A percentile compares a stretch with the other conserved stretches of the same genome.
Conservation (phyloP, 176 grass and related monocot species). For the Bothriochloa decipiens region DNA sequence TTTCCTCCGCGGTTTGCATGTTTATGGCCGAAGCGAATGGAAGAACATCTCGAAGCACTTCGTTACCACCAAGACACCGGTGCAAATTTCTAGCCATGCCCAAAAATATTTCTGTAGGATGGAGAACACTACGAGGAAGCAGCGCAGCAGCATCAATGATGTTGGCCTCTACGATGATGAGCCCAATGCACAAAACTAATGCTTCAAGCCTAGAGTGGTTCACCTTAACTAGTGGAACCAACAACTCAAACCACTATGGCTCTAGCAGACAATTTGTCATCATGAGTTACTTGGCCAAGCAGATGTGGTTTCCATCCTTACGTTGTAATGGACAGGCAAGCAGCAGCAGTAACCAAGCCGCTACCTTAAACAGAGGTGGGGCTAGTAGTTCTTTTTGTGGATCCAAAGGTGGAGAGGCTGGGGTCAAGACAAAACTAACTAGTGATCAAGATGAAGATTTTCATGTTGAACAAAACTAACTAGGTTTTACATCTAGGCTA, state of each 20-base stretch:
- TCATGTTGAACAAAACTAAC: neutral
- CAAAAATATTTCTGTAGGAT: slow-evolving; percentile 22
- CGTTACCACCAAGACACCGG: slow-evolving; percentile 1
- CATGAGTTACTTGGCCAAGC: neutral
- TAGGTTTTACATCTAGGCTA: neutral
- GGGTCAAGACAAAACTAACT: neutral
- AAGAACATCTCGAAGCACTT: slow-evolving; percentile 36
- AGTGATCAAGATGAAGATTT: neutral
- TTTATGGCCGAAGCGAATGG: slow-evolving; percentile 8
- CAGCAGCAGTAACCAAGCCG: neutral
- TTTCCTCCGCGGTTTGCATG: neutral
- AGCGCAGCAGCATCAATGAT: slow-evolving; percentile 15
- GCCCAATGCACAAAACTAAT: neutral
- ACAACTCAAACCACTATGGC: neutral
- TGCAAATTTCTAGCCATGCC: slow-evolving; percentile 20
- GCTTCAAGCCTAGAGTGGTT: neutral
- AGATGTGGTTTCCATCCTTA: neutral
- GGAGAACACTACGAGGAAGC: neutral
- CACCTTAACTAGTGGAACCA: neutral
- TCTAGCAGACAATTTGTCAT: neutral
- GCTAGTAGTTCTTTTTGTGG: neutral
- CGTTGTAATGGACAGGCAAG: neutral
- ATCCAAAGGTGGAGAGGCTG: neutral
- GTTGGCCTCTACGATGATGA: neutral
- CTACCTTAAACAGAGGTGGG: neutral